Evolutionary conservation across 352 stramenopile species (phyloP).

Genomic region (Pythium guiyangense): DNA sequence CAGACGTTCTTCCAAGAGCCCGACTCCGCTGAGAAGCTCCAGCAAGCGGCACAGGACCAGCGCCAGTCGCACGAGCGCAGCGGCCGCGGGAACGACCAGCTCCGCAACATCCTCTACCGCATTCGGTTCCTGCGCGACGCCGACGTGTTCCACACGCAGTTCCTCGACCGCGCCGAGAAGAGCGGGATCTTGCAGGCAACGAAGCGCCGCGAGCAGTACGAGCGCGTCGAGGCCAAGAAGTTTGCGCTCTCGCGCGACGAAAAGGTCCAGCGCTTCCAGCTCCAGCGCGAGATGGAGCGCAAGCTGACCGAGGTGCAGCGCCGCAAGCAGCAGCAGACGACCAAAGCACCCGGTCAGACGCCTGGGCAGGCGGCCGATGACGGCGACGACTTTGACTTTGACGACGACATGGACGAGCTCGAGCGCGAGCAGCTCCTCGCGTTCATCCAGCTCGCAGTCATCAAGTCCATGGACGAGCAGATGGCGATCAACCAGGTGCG

Average conservation of each 20-base stretch:
- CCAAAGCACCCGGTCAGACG: too few relatives aligned
- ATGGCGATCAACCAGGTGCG: constrained; percentile 58
- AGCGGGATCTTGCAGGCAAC: constrained; percentile 55
- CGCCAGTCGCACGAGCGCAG: constrained; percentile 14
- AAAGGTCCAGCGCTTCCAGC: constrained; percentile 78
- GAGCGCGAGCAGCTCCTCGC: constrained; percentile 81
- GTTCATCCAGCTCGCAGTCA: constrained; percentile 68
- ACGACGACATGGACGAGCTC: constrained; percentile 64
- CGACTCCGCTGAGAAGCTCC: constrained; percentile 14
- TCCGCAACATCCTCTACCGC: constrained; percentile 55
- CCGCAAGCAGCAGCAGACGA: constrained; percentile 14
- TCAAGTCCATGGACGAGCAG: constrained; percentile 82
- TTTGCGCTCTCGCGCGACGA: constrained; percentile 69
- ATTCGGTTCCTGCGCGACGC: constrained; percentile 63
- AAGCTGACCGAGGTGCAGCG: constrained; percentile 58
- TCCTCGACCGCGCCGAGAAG: constrained; percentile 63
- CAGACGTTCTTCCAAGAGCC: constrained; percentile 59
- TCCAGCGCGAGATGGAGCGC: constrained; percentile 71
- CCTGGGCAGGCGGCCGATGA: too few relatives aligned
- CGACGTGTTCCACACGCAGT: constrained; percentile 74
- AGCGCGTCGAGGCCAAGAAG: constrained; percentile 61
- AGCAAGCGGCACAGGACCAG: constrained; percentile 11
- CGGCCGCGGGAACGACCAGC: constrained; percentile 31
- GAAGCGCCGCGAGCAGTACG: constrained; percentile 74
- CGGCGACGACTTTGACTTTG: constrained; percentile 37